Conservation (phyloP, 2,329 filamentous ascomycete genomes). For the Fusarium citri region DNA sequence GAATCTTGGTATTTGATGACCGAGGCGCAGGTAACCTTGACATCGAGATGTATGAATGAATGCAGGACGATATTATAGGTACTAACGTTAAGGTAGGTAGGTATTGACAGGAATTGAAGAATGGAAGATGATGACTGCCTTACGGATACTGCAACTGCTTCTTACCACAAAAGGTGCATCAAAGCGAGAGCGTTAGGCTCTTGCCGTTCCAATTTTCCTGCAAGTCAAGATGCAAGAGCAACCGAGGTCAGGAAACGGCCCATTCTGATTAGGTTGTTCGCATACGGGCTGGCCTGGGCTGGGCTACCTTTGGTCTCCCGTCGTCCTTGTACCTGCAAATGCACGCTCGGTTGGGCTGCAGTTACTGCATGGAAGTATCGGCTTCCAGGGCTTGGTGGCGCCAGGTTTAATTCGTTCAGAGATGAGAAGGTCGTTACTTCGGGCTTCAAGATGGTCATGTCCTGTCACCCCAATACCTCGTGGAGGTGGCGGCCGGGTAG, state of each 20-base stretch:
- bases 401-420: conserved; percentile 31
- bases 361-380: conserved; percentile 33
- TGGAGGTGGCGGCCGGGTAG: conserved; percentile 25
- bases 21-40: neutral
- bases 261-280: conserved; percentile 6
- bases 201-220: conserved; percentile 11
- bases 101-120: neutral
- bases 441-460: conserved; percentile 20
- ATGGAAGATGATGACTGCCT: neutral
- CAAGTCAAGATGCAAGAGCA: conserved; percentile 15
- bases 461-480: conserved; percentile 12
- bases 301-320: conserved; percentile 17
- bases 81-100: neutral
- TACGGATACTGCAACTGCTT: neutral
- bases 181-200: conserved; percentile 4
- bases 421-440: conserved; percentile 30
- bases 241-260: conserved; percentile 10
- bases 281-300: neutral
- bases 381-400: conserved; percentile 21
- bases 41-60: conserved; percentile 2
- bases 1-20: conserved; percentile 10
- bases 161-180: conserved; percentile 1
- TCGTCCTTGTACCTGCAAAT: conserved; percentile 22
- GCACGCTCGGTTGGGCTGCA: conserved; percentile 44
- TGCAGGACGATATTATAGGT: neutral